Percentiles rank a stretch among this genome's conserved stretches.
Evolutionary conservation across 257 asterid genomes (phyloP).

Genomic region (Capsicum baccatum): DNA sequence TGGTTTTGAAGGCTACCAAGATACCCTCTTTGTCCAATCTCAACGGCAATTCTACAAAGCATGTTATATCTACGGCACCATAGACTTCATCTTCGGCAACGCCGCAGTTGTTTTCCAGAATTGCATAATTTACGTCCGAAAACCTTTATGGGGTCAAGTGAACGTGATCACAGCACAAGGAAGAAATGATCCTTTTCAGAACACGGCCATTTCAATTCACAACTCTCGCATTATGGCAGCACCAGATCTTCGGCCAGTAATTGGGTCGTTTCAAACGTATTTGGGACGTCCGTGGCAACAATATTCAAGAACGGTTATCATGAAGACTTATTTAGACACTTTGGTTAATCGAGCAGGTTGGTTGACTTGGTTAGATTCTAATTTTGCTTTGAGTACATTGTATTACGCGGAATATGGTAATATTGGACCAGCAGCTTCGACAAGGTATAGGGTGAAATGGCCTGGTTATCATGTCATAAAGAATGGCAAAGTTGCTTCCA

Average conservation of each 20-base stretch:
- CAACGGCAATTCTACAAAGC: slow-evolving; percentile 81
- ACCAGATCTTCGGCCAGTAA: slow-evolving; percentile 60
- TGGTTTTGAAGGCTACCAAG: slow-evolving; percentile 86
- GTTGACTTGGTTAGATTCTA: slow-evolving; percentile 66
- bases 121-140: slow-evolving; percentile 72
- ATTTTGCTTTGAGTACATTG: slow-evolving; percentile 66
- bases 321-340: slow-evolving; percentile 57
- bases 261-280: slow-evolving; percentile 47
- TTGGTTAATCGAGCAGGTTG: slow-evolving; percentile 72
- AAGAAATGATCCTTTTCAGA: slow-evolving; percentile 88
- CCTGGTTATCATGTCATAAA: slow-evolving; percentile 60
- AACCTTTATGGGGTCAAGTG: slow-evolving; percentile 69
- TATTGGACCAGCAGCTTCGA: slow-evolving; percentile 64
- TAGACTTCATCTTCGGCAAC: slow-evolving; percentile 88
- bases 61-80: slow-evolving; percentile 72
- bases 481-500: slow-evolving; percentile 47
- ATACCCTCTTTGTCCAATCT: slow-evolving; percentile 77
- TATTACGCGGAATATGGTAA: slow-evolving; percentile 81
- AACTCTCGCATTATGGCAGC: slow-evolving; percentile 60
- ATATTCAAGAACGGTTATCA: slow-evolving; percentile 69
- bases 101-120: slow-evolving; percentile 82
- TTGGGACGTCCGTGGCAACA: slow-evolving; percentile 87
- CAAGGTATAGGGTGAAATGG: slow-evolving; percentile 66
- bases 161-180: slow-evolving; percentile 89
- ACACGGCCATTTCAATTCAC: slow-evolving; percentile 85